phyloP scores from a whole-genome alignment of 2,329 filamentous ascomycete species.

The Aspergillus aculeatinus region DNA sequence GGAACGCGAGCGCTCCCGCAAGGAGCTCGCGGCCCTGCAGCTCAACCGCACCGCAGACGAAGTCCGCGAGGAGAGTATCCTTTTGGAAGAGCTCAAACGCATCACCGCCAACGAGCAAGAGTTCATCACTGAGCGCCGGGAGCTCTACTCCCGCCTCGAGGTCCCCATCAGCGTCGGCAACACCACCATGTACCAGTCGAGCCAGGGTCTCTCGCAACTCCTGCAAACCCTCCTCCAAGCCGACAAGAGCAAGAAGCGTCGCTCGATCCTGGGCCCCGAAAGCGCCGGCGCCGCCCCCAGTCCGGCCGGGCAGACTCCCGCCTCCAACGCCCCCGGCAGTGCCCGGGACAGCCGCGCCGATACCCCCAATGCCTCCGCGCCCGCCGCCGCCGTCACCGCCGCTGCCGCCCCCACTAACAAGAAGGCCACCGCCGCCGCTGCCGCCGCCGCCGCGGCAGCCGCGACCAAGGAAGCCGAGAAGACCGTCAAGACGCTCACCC shows the following conservation, averaged over 20 bases:
- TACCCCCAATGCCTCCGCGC: conserved; percentile 31
- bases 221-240: conserved; percentile 78
- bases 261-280: conserved; percentile 64
- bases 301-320: conserved; percentile 56
- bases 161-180: conserved; percentile 70
- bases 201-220: conserved; percentile 73
- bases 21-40: conserved; percentile 78
- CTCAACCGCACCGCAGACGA: conserved; percentile 81
- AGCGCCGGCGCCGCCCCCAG: conserved; percentile 41
- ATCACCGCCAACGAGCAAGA: conserved; percentile 84
- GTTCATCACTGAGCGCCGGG: conserved; percentile 82
- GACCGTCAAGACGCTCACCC: conserved; percentile 68
- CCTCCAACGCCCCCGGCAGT: conserved; percentile 35
- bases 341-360: conserved; percentile 39
- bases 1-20: conserved; percentile 73
- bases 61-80: conserved; percentile 83
- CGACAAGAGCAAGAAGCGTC: conserved; percentile 88
- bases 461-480: conserved; percentile 41
- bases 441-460: conserved; percentile 40
- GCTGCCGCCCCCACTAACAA: conserved; percentile 28
- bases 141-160: conserved; percentile 83
- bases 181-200: conserved; percentile 76
- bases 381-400: not conserved
- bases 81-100: conserved; percentile 86
- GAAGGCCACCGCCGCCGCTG: conserved; percentile 38